Conservation (phyloP, 257 asterid genomes). For the Verbascum thapsus region DNA sequence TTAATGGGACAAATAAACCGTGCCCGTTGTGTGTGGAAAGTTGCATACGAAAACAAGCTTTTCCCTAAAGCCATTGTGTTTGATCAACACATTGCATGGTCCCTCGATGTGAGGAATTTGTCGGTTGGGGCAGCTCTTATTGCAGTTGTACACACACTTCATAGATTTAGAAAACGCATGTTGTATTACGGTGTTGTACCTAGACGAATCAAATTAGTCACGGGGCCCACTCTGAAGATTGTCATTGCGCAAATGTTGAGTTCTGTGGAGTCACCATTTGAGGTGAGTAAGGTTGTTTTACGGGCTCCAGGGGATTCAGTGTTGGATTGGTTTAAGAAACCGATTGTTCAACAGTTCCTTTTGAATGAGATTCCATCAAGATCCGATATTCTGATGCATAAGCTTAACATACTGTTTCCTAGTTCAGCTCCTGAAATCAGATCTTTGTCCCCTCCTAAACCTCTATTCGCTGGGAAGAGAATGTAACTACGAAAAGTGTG, state of each 20-base stretch:
- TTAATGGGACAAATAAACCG: constrained; percentile 98
- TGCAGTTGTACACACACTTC: constrained; percentile 94
- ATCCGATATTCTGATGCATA: constrained; percentile 95
- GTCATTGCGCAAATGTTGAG: constrained; percentile 79
- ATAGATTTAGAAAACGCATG: constrained; percentile 96
- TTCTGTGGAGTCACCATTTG: constrained; percentile 89
- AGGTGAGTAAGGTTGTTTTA: constrained; percentile 93
- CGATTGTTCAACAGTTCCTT: constrained; percentile 92
- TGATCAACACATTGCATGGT: constrained; percentile 98
- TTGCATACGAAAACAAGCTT: constrained; percentile 89
- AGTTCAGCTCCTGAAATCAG: constrained; percentile 97
- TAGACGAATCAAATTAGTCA: constrained; percentile 84
- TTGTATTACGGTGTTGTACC: constrained; percentile 94
- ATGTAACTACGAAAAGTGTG: constrained; percentile 35
- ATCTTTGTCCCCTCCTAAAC: constrained; percentile 86
- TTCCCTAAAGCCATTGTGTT: constrained; percentile 97
- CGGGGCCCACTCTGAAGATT: constrained; percentile 93
- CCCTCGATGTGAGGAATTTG: constrained; percentile 91
- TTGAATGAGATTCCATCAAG: constrained; percentile 96
- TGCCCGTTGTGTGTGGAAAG: constrained; percentile 99
- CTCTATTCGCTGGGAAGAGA: constrained; percentile 55
- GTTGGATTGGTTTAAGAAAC: constrained; percentile 96
- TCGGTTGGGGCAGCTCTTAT: constrained; percentile 96
- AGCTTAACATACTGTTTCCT: constrained; percentile 80
- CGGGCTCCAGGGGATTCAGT: constrained; percentile 97